Percentiles rank a stretch among this genome's conserved stretches.
phyloP scores from a whole-genome alignment of 2,329 filamentous ascomycete species.

The Pseudopyrenochaeta lycopersici region DNA sequence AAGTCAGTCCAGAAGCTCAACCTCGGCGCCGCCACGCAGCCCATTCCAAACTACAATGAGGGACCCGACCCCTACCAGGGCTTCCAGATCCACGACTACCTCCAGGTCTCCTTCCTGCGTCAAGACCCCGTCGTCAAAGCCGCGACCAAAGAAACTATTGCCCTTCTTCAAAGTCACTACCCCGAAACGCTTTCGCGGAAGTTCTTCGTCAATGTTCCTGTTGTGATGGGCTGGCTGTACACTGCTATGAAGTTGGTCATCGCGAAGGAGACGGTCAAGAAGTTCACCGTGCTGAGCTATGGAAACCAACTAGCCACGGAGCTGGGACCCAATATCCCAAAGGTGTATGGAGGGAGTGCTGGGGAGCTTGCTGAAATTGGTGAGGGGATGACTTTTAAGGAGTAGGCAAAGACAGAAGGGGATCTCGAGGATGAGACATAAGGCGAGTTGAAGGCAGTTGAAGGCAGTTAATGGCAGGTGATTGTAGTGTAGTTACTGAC shows the following conservation, averaged over 20 bases:
- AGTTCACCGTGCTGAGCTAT: slow-evolving; percentile 60
- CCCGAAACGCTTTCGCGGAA: slow-evolving; percentile 90
- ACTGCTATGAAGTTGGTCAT: slow-evolving; percentile 57
- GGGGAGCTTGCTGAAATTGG: slow-evolving; percentile 56
- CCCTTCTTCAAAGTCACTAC: slow-evolving; percentile 82
- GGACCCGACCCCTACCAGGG: slow-evolving; percentile 85
- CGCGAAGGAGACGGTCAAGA: slow-evolving; percentile 58
- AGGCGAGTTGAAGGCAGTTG: neutral
- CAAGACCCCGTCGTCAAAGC: slow-evolving; percentile 79
- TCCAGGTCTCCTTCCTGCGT: slow-evolving; percentile 84
- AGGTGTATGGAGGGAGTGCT: slow-evolving; percentile 81
- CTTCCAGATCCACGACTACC: slow-evolving; percentile 93
- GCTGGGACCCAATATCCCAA: slow-evolving; percentile 73
- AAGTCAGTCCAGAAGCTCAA: slow-evolving; percentile 78
- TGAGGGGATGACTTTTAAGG: slow-evolving; percentile 52
- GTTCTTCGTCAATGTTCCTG: slow-evolving; percentile 94
- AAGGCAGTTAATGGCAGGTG: slow-evolving; percentile 6
- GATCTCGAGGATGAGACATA: no score
- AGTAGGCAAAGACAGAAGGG: neutral
- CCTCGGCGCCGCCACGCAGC: slow-evolving; percentile 72
- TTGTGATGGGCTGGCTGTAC: slow-evolving; percentile 83
- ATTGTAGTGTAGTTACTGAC: neutral
- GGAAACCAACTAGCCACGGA: slow-evolving; percentile 74
- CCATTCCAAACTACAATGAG: slow-evolving; percentile 73
- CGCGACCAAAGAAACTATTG: slow-evolving; percentile 81